Percentiles rank a stretch among this genome's conserved stretches.
These are phyloP conservation scores for Dipodascus geniculatus DNA, from an alignment of 805 yeast genomes.

Conservation along the genomic window DNA sequence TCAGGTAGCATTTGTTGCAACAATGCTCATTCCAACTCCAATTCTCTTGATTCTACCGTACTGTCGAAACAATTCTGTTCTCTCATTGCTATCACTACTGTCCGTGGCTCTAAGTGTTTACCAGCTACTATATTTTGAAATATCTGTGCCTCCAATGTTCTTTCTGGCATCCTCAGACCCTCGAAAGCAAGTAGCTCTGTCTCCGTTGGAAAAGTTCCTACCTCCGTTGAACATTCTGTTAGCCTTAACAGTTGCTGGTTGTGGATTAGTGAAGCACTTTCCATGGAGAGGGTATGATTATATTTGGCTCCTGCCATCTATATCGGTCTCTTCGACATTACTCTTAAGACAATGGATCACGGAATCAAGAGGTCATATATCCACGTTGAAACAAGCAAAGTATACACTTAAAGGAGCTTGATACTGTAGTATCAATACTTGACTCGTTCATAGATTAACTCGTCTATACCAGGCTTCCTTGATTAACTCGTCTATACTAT, in stretches of 20 bases:
- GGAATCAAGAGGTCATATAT: slow-evolving; percentile 12
- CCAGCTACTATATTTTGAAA: slow-evolving; percentile 10
- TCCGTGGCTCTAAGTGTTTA: slow-evolving; percentile 17
- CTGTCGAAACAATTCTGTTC: slow-evolving; percentile 18
- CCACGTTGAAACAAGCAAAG: background rate
- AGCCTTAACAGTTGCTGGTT: slow-evolving; percentile 13
- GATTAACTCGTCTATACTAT: too few species aligned
- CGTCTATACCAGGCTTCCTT: too few species aligned
- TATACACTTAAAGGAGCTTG: slow-evolving; percentile 1
- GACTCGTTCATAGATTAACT: too few species aligned
- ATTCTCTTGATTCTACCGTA: slow-evolving; percentile 19
- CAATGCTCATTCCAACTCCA: slow-evolving; percentile 24
- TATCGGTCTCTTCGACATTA: slow-evolving; percentile 15
- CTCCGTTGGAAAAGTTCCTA: slow-evolving; percentile 4
- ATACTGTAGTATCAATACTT: too few species aligned
- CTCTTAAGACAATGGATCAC: slow-evolving; percentile 20
- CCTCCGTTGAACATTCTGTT: slow-evolving; percentile 12
- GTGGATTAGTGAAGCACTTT: slow-evolving; percentile 15
- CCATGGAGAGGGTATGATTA: slow-evolving; percentile 21
- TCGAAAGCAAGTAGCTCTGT: background rate
- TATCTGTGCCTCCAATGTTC: background rate
- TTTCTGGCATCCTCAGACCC: background rate
- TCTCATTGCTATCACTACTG: slow-evolving; percentile 20
- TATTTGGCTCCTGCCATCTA: slow-evolving; percentile 23
- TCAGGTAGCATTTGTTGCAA: slow-evolving; percentile 17